A percentile compares a stretch with the other conserved stretches of the same genome.
Evolutionary conservation across 129 eudicot genomes (phyloP).

Genomic region (Scalesia atractyloides): DNA sequence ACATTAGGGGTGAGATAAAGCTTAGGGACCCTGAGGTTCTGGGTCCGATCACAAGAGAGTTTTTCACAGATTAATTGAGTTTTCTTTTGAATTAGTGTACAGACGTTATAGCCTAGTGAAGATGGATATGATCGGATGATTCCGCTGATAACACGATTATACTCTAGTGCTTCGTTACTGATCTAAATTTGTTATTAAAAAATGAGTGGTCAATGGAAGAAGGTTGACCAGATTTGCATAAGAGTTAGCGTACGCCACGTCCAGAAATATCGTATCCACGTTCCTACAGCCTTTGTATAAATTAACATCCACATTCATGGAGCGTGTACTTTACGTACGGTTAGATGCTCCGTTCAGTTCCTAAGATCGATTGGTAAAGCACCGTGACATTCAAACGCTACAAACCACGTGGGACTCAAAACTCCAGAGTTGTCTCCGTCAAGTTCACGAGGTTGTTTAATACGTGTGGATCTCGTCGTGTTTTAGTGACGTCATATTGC

Average conservation of each 20-base stretch:
- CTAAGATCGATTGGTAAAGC: neutral
- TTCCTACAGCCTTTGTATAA: neutral
- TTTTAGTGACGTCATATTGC: too few relatives aligned
- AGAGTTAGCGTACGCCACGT: neutral
- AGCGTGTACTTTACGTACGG: neutral
- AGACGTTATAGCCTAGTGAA: too few relatives aligned
- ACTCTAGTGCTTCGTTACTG: too few relatives aligned
- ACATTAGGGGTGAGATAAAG: too few relatives aligned
- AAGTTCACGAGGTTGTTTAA: neutral
- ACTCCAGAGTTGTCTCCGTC: neutral
- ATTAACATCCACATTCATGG: neutral
- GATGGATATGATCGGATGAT: too few relatives aligned
- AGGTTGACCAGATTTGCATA: neutral
- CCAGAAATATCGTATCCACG: neutral
- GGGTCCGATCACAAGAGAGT: too few relatives aligned
- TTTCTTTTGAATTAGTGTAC: too few relatives aligned
- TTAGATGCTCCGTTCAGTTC: neutral
- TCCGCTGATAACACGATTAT: too few relatives aligned
- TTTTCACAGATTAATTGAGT: too few relatives aligned
- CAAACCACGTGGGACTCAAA: neutral
- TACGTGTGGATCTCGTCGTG: neutral
- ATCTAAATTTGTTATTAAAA: too few relatives aligned
- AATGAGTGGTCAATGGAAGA: too few relatives aligned
- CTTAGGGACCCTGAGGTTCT: too few relatives aligned
- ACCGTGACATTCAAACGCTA: neutral